phyloP scores from a whole-genome alignment of 208 protist genomes.

The Trypanosoma congolense region DNA sequence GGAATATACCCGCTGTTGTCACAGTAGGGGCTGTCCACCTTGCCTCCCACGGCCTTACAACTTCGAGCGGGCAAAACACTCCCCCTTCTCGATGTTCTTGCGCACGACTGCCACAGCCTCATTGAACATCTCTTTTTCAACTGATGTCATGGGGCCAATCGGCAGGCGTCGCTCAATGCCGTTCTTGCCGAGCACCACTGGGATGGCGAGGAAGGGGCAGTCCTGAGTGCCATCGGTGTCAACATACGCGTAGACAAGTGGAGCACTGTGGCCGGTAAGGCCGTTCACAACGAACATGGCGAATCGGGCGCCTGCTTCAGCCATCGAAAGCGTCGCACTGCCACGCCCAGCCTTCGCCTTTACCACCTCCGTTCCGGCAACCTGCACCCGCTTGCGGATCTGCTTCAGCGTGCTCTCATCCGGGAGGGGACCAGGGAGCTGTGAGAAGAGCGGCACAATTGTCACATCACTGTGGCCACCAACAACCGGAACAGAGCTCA shows the following conservation, averaged over 20 bases:
- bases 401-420: conserved; percentile 44
- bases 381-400: conserved; percentile 89
- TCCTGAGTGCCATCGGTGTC: conserved; percentile 76
- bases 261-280: conserved; percentile 53
- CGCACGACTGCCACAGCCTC: conserved; percentile 39
- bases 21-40: too few species aligned
- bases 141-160: conserved; percentile 45
- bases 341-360: conserved; percentile 93
- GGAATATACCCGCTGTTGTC: too few species aligned
- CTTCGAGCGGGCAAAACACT: conserved; percentile 67
- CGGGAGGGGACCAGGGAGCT: conserved; percentile 60
- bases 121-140: conserved; percentile 33
- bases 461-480: conserved; percentile 94
- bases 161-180: conserved; percentile 77
- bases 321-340: conserved; percentile 97
- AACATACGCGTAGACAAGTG: conserved; percentile 74
- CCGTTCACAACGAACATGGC: conserved; percentile 63
- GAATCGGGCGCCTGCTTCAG: conserved; percentile 85
- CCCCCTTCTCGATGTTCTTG: conserved; percentile 78
- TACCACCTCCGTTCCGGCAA: conserved; percentile 94
- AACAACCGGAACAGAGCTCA: conserved; percentile 82
- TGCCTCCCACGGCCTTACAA: conserved; percentile 49
- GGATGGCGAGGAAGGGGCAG: conserved; percentile 65
- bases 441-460: conserved; percentile 91
- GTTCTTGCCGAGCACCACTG: conserved; percentile 63